Conservation (phyloP, 169 alveolate species). For the Neospora caninum region DNA sequence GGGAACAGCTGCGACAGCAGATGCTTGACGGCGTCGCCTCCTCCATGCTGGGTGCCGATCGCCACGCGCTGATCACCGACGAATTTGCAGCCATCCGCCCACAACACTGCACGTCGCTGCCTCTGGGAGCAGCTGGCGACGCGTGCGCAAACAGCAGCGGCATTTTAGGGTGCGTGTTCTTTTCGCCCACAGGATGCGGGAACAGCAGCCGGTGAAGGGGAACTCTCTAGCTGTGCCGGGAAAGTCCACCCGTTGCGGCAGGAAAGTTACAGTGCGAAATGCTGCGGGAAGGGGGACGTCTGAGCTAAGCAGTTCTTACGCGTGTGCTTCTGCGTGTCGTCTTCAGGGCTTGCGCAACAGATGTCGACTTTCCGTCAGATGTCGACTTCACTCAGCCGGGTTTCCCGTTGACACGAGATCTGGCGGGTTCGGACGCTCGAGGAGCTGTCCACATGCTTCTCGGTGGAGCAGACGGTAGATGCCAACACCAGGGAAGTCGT, state of each 20-base stretch:
- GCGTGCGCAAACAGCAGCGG: not conserved
- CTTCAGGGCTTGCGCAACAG: not conserved
- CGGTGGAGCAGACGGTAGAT: not conserved
- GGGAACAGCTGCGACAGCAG: slow-evolving; percentile 6
- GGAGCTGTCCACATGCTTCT: slow-evolving; percentile 15
- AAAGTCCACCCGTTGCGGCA: no score
- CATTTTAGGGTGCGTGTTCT: not conserved
- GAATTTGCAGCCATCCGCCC: slow-evolving; percentile 6
- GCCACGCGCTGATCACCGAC: not conserved
- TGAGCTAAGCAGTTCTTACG: no score
- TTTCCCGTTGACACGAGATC: not conserved
- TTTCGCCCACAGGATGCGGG: not conserved
- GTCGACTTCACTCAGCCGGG: not conserved
- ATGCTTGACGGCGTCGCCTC: not conserved
- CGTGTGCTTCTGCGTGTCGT: not conserved
- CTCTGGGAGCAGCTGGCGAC: not conserved
- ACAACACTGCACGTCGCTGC: not conserved
- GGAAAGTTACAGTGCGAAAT: no score
- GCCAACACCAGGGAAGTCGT: not conserved
- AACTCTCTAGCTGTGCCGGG: not conserved
- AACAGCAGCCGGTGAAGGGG: not conserved
- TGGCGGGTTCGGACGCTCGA: not conserved
- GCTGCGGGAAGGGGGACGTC: no score
- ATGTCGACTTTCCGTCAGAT: slow-evolving; percentile 26
- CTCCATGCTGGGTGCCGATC: not conserved